These are phyloP conservation scores for Penicillium frequentans DNA, from an alignment of 2,329 filamentous ascomycete species.

Conservation along the genomic window DNA sequence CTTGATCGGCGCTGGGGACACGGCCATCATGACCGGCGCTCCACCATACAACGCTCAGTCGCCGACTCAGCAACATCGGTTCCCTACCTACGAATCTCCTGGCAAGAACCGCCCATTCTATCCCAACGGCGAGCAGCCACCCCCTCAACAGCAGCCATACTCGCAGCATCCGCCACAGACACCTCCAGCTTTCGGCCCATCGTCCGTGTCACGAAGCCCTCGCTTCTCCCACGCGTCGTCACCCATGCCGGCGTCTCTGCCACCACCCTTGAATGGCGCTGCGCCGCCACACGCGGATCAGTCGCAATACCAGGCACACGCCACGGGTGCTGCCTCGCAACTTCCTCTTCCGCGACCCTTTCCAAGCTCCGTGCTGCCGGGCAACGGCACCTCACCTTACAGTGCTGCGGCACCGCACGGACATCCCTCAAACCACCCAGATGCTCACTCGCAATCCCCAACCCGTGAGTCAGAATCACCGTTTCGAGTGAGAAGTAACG, in stretches of 20 bases:
- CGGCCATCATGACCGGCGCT: conserved; percentile 44
- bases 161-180: conserved; percentile 44
- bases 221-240: conserved; percentile 43
- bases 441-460: conserved; percentile 43
- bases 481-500: conserved; percentile 32
- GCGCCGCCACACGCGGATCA: conserved; percentile 32
- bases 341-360: conserved; percentile 38
- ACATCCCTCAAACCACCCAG: conserved; percentile 39
- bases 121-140: conserved; percentile 39
- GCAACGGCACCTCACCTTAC: conserved; percentile 40
- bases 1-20: conserved; percentile 28
- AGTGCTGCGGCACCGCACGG: conserved; percentile 40
- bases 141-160: conserved; percentile 29
- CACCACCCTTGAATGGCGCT: conserved; percentile 40
- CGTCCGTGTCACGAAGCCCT: conserved; percentile 41
- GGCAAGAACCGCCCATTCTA: conserved; percentile 44
- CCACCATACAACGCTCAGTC: conserved; percentile 48
- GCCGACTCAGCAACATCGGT: conserved; percentile 45
- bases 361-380: conserved; percentile 34
- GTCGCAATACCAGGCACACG: conserved; percentile 37
- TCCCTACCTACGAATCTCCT: conserved; percentile 44
- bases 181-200: conserved; percentile 40
- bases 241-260: conserved; percentile 40
- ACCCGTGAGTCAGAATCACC: conserved; percentile 41
- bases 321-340: conserved; percentile 30